Percentiles rank a stretch among this genome's conserved stretches.
Conservation (phyloP, 192 early-diverging fungal species). For the Phycomyces blakesleeanus region DNA sequence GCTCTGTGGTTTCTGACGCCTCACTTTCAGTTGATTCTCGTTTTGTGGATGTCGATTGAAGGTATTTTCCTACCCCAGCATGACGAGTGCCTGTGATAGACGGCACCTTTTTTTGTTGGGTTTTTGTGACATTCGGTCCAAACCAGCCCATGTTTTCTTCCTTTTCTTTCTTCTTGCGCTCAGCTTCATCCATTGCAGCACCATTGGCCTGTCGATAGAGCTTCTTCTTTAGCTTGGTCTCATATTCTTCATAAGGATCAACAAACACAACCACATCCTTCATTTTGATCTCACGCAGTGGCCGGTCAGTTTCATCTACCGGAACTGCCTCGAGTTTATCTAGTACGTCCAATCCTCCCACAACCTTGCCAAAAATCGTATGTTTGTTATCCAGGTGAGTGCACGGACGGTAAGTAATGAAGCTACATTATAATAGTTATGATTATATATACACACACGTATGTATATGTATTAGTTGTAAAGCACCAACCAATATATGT, state of each 20-base stretch:
- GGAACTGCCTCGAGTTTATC: conserved; percentile 73
- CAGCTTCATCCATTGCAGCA: conserved; percentile 33
- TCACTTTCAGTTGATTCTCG: not conserved
- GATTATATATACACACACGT: not conserved
- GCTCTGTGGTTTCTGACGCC: too few species aligned
- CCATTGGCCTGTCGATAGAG: conserved; percentile 43
- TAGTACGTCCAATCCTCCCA: conserved; percentile 82
- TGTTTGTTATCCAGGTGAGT: conserved; percentile 80
- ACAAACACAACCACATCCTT: conserved; percentile 69
- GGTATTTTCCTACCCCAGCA: conserved; percentile 63
- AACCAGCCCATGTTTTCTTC: conserved; percentile 72
- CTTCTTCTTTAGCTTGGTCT: conserved; percentile 64
- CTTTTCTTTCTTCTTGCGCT: conserved; percentile 50
- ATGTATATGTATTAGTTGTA: conserved; percentile 10
- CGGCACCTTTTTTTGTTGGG: conserved; percentile 26
- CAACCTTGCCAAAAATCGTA: conserved; percentile 90
- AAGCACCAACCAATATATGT: not conserved
- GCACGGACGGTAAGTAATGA: conserved; percentile 65
- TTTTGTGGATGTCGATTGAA: conserved; percentile 26
- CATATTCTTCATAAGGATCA: conserved; percentile 81
- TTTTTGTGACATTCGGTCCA: conserved; percentile 52
- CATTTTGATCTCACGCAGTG: conserved; percentile 71
- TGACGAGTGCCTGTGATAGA: conserved; percentile 4
- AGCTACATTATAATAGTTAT: conserved; percentile 37
- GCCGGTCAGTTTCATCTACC: conserved; percentile 69